Percentiles rank a stretch among this genome's conserved stretches.
phyloP scores from a whole-genome alignment of 768 basidiomycete species.

The Lyophyllum semitale region DNA sequence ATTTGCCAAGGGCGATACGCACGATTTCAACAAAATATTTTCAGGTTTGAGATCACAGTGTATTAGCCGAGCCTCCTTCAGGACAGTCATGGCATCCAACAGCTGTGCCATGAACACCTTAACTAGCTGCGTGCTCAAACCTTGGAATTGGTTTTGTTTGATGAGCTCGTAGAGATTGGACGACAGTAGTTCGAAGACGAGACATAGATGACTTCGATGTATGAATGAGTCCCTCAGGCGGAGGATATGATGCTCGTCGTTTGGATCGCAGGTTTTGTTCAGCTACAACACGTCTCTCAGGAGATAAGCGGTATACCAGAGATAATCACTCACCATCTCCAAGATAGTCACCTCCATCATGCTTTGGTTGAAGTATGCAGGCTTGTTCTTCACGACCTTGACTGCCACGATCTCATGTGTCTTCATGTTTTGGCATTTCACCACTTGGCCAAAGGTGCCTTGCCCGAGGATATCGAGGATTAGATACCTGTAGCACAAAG shows the following conservation, averaged over 20 bases:
- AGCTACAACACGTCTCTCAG: slow-evolving; percentile 52
- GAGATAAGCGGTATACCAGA: neutral
- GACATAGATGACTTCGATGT: slow-evolving; percentile 93
- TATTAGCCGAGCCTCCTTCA: slow-evolving; percentile 95
- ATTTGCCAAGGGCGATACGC: slow-evolving; percentile 19
- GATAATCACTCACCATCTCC: slow-evolving; percentile 74
- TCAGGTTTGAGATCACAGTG: slow-evolving; percentile 99
- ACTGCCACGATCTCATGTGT: slow-evolving; percentile 98
- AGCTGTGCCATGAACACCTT: slow-evolving; percentile 98
- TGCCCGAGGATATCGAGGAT: slow-evolving; percentile 98
- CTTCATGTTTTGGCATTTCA: slow-evolving; percentile 99
- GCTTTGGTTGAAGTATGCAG: slow-evolving; percentile 98
- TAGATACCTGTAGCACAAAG: slow-evolving; percentile 64
- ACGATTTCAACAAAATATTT: slow-evolving; percentile 97
- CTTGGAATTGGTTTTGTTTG: slow-evolving; percentile 99
- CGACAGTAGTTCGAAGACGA: slow-evolving; percentile 95
- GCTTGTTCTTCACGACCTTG: slow-evolving; percentile 99
- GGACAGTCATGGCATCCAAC: slow-evolving; percentile 85
- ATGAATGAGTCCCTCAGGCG: slow-evolving; percentile 96
- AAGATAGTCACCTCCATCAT: slow-evolving; percentile 99
- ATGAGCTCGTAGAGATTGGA: slow-evolving; percentile 99
- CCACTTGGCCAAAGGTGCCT: slow-evolving; percentile 98
- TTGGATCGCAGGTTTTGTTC: slow-evolving; percentile 91
- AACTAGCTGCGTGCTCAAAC: slow-evolving; percentile 93
- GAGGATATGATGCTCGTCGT: slow-evolving; percentile 95